Evolutionary conservation across 2,329 filamentous ascomycete species (phyloP), one percentile per base, ranked within the genome.

Genomic region (Pseudogymnoascus sp.): DNA sequence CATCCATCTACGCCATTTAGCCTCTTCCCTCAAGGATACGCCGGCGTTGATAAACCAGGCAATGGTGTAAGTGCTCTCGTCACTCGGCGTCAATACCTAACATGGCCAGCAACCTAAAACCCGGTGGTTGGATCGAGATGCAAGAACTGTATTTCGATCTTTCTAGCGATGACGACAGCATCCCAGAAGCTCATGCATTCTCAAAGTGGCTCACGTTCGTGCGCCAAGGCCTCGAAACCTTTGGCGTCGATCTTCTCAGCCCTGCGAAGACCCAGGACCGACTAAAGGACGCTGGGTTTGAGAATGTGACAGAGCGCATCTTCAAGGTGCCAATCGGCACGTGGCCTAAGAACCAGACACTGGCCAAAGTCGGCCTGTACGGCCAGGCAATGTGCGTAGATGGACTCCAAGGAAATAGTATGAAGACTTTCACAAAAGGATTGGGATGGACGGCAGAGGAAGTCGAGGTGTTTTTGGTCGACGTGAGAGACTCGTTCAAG

Each of bases 321-420:
- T 73, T 76, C 65, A 78, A 81, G 68, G 70, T 82, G 3, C 80
- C 81, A 0, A 75, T 81, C 6, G 79, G 78, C 6, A 70, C 73
- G 0, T 83, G 80, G 81, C 73, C 79, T 0, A 75, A 71, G 53
- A 77, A 82, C 59, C 69, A 74, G 16, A 75, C 69, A 14, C 72
- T 80, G 37, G 78, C 76, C 63, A 74, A 78, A 59, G 75, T 80
- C 63, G 80, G 71, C n/a, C n/a, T 60, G 18, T 61, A 25, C 11
- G 25, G n/a, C 5, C 14, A 16, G 46, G 46, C n/a, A 31, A 53
- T 16, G 8, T 16, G 14, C 31, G 46, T 16, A 3, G 46, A 53
- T 9, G 46, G 46, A 3, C 14, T 53, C 2, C 14, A 53, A 2
- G 46, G 46, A 3, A 16, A 16, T 8, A 53, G 25, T 18, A 31